Evolutionary conservation across 768 basidiomycete genomes (phyloP), one percentile per base, ranked within the genome.

Genomic region (Cytidiella melzeri): DNA sequence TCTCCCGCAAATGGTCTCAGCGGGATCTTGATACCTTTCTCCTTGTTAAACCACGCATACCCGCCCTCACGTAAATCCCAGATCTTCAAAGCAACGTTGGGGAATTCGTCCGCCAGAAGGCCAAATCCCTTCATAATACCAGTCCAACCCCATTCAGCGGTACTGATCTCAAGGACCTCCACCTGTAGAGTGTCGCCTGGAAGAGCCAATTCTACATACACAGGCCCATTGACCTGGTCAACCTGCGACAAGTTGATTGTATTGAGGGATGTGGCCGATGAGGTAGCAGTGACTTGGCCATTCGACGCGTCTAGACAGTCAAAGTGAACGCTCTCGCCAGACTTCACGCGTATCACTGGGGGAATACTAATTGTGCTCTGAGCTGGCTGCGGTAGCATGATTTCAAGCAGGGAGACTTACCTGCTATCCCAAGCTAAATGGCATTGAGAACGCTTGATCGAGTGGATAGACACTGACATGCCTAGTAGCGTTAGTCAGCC

Each of bases 241-340:
- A 79, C 68, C 41, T 70, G 71, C 3, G 73, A 58, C 55, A 82
- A 69, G 4, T 72, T 65, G 51, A 81, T 61, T 2, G 70, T 59
- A 12, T 62, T 53, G 28, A 82, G 56, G 21, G 68, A 53, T 1
- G 50, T 46, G 2, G 61, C 51, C 15, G 70, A 73, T 5, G 76
- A 76, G 4, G 65, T 50, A 21, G 71, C 58, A 1, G 69, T 74
- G 49, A 83, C 68, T 61, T 83, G 79, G 1, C 78, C 79, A 54
- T 81, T 81, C 21, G 80, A 80, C 2, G 73, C 80, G 58, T 83
- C 80, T n/a, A 80, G 69, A 53, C 80, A 83, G 57, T 80, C 77
- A 56, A 82, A 80, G 21, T 69, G 68, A 51, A 83, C 67, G 3
- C 69, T 73, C 3, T 77, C 74, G 13, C 80, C 81, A 1, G 80